These are phyloP conservation scores for Penicillium thymicola DNA, from an alignment of 2,329 filamentous ascomycete genomes.

Conservation along the genomic window DNA sequence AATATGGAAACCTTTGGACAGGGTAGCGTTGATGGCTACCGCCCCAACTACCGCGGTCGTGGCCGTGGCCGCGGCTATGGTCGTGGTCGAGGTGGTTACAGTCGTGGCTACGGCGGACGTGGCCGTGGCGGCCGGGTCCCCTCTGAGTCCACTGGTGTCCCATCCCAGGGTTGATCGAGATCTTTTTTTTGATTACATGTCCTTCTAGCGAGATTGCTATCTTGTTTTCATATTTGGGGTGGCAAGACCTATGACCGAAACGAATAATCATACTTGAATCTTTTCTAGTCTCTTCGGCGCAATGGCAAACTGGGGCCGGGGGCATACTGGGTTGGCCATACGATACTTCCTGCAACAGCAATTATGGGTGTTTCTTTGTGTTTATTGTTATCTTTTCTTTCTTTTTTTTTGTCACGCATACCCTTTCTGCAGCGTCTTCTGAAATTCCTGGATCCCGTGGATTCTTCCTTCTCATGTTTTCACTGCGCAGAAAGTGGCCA, in stretches of 20 bases:
- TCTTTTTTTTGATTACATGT: slow-evolving; percentile 11
- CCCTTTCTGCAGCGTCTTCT: slow-evolving; percentile 22
- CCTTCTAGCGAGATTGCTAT: slow-evolving; percentile 21
- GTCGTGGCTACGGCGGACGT: slow-evolving; percentile 39
- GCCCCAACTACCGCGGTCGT: slow-evolving; percentile 69
- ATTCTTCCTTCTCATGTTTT: slow-evolving; percentile 10
- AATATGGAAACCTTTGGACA: slow-evolving; percentile 98
- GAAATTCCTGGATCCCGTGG: slow-evolving; percentile 16
- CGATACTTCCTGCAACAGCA: slow-evolving; percentile 22
- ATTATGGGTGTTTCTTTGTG: slow-evolving; percentile 21
- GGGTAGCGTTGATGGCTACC: slow-evolving; percentile 86
- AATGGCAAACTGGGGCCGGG: slow-evolving; percentile 25
- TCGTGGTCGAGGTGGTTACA: slow-evolving; percentile 49
- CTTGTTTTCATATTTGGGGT: slow-evolving; percentile 21
- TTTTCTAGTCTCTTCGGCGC: slow-evolving; percentile 24
- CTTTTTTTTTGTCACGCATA: slow-evolving; percentile 15
- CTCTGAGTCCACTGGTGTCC: slow-evolving; percentile 40
- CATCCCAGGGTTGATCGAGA: slow-evolving; percentile 29
- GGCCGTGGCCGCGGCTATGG: slow-evolving; percentile 52
- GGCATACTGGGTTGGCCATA: slow-evolving; percentile 23
- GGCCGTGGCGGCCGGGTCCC: slow-evolving; percentile 40
- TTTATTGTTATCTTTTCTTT: slow-evolving; percentile 7
- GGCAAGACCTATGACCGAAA: slow-evolving; percentile 25
- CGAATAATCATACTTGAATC: slow-evolving; percentile 22
- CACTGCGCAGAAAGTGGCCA: slow-evolving; percentile 4